phyloP scores from a whole-genome alignment of 2,329 filamentous ascomycete genomes.

The Colletotrichum sp. region DNA sequence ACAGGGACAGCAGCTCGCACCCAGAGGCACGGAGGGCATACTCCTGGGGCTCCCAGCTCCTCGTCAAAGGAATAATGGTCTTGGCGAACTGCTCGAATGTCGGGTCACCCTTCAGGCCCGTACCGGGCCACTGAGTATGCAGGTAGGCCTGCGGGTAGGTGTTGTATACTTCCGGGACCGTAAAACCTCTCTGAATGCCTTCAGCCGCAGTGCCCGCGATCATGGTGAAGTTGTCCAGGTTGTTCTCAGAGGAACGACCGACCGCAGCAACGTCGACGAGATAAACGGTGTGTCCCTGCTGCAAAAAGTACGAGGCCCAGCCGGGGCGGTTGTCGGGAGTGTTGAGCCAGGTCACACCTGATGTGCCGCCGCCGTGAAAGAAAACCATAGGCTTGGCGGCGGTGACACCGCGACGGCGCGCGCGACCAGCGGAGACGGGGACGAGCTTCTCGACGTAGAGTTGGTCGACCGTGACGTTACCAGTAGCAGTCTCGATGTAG shows the following conservation, averaged over 20 bases:
- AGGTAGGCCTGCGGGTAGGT: constrained; percentile 28
- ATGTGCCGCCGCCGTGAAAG: constrained; percentile 15
- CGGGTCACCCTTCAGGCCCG: constrained; percentile 28
- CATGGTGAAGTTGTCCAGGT: constrained; percentile 22
- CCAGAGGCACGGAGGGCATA: constrained; percentile 30
- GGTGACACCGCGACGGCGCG: background rate
- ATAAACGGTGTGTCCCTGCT: constrained; percentile 45
- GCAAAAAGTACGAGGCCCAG: constrained; percentile 50
- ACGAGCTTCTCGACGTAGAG: constrained; percentile 58
- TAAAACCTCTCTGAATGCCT: constrained; percentile 34
- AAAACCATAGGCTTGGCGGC: constrained; percentile 7
- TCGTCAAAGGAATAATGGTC: constrained; percentile 30
- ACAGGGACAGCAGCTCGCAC: constrained; percentile 31
- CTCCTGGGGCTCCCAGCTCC: constrained; percentile 30
- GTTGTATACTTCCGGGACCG: constrained; percentile 27
- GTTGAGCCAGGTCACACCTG: constrained; percentile 36
- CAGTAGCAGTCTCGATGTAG: constrained; percentile 31
- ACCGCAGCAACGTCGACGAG: constrained; percentile 45
- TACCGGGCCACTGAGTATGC: constrained; percentile 45
- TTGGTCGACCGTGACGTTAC: constrained; percentile 42
- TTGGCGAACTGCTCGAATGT: constrained; percentile 33
- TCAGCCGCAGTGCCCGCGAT: constrained; percentile 19
- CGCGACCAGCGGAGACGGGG: constrained; percentile 25
- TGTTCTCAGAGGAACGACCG: constrained; percentile 38
- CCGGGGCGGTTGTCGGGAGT: constrained; percentile 51